These are phyloP conservation scores for Lachnellula cervina DNA, from an alignment of 2,329 filamentous ascomycete genomes.

Conservation along the genomic window DNA sequence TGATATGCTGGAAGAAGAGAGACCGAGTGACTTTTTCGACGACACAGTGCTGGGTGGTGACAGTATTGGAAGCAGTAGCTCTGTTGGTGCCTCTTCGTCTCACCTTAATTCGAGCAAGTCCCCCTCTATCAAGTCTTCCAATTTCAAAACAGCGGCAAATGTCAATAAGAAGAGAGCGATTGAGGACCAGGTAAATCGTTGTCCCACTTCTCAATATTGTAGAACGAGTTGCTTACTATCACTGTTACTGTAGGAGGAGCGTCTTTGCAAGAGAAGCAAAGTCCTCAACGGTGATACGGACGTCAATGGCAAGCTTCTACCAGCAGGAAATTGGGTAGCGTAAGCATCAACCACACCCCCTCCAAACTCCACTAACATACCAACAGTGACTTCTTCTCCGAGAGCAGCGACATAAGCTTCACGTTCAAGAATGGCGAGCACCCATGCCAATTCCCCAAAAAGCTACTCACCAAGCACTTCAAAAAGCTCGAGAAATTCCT, in stretches of 20 bases:
- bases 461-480: background rate
- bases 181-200: no score
- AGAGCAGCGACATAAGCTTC: background rate
- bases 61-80: background rate
- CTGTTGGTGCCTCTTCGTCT: background rate
- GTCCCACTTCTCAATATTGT: no score
- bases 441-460: background rate
- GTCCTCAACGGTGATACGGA: no score
- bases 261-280: no score
- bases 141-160: no score
- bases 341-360: background rate
- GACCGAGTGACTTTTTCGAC: background rate
- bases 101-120: background rate
- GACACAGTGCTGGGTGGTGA: background rate
- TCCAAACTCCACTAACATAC: background rate
- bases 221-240: no score
- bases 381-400: background rate
- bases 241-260: no score
- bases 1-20: background rate
- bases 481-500: background rate
- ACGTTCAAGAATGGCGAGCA: background rate
- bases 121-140: no score
- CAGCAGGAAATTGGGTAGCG: background rate
- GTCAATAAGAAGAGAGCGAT: no score
- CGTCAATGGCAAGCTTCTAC: no score